Base-by-base conservation (phyloP, 2,329 filamentous ascomycete species). In the Fusarium irregulare region DNA sequence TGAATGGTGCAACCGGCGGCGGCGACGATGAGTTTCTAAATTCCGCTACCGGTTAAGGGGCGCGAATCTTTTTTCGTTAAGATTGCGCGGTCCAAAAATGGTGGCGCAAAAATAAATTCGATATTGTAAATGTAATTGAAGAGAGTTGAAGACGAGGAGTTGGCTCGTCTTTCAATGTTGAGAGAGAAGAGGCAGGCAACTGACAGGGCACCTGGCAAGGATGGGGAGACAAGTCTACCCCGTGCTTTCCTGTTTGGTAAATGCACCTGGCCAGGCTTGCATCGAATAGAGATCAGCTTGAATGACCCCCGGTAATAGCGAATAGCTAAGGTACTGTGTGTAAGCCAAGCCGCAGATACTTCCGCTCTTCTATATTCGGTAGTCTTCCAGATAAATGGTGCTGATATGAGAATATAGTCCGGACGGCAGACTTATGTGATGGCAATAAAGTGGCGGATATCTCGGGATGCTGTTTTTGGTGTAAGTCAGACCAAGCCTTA, bases 241-340 rank as follows among this genome's bases (percentile, higher is more conserved):
- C 55, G 58, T 64, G 51, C 30, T 53, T 69, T 46, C 68, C 51
- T 65, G 64, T 49, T 65, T 40, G 46, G 68, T 57, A 51, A 54
- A 54, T 34, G 57, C 44, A 46, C 49, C 48, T 37, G 57, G 27
- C 21, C 30, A 51, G 44, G 65, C 64, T 73, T 62, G 72, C 72
- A 74, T 73, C 60, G 62, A 73, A 53, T 54, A 53, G 48, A 49
- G 63, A 68, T 69, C 59, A 61, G 71, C 70, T 63, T 54, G 67
- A 63, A 56, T 58, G 55, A 54, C 51, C 28, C 48, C 59, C 62
- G 12, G 44, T 32, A 55, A 45, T n/a, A 27, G 20, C 16, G n/a
- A 28, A n/a, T 23, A 9, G 11, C 27, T 28, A 28, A 28, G 16
- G 41, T 21, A 54, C 37, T 23, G 63, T 68, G 48, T 48, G 50